Conservation (phyloP, 176 grass and related monocot genomes). For the Zizania latifolia region DNA sequence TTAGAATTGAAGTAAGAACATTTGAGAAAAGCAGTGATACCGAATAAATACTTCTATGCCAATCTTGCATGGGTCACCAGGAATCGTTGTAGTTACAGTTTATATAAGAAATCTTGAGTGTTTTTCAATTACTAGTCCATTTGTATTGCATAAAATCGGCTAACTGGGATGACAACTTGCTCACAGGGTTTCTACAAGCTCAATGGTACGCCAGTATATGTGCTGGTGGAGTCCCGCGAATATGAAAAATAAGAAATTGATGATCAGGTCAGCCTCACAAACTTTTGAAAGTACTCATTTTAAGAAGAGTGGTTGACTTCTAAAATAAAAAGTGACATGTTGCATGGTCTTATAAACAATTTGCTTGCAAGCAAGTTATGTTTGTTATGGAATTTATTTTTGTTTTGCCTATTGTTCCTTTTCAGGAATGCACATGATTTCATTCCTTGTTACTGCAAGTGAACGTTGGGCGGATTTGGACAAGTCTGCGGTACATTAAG, state of each 20-base stretch:
- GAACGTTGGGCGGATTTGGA: background rate
- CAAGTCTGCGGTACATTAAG: conserved; percentile 16
- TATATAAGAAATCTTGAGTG: too few species aligned
- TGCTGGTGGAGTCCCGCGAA: conserved; percentile 68
- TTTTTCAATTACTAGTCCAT: background rate
- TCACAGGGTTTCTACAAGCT: conserved; percentile 65
- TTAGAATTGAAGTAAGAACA: background rate
- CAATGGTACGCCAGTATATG: conserved; percentile 68
- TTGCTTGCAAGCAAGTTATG: too few species aligned
- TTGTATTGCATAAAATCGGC: background rate
- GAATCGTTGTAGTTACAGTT: background rate
- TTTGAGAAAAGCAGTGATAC: background rate
- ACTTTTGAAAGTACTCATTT: background rate
- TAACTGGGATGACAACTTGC: background rate
- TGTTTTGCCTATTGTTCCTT: background rate
- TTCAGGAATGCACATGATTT: conserved; percentile 16
- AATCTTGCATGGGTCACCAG: background rate
- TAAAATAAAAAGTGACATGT: too few species aligned
- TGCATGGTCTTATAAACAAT: too few species aligned
- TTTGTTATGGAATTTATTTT: background rate
- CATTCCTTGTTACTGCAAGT: background rate
- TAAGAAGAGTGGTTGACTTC: background rate
- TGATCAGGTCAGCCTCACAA: conserved; percentile 26
- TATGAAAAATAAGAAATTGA: conserved; percentile 32
- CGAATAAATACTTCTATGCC: background rate